Evolutionary conservation across 495 filamentous ascomycete genomes (phyloP).

Genomic region (Endocarpon pusillum): DNA sequence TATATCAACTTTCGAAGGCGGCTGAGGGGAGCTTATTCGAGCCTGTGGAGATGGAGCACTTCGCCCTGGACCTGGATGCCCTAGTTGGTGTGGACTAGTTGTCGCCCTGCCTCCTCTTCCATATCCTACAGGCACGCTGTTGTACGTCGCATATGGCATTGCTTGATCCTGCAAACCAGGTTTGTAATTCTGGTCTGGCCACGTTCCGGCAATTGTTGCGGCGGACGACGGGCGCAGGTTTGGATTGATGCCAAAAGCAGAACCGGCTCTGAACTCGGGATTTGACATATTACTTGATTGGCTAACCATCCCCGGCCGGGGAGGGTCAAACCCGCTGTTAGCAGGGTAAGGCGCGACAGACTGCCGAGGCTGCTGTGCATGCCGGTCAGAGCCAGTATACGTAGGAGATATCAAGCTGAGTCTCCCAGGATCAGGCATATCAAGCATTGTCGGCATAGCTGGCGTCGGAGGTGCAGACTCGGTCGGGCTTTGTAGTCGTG

Average conservation of each 20-base stretch:
- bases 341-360: slow-evolving; percentile 50
- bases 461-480: slow-evolving; percentile 26
- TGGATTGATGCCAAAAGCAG: slow-evolving; percentile 48
- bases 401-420: slow-evolving; percentile 29
- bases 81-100: slow-evolving; percentile 7
- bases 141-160: slow-evolving; percentile 5
- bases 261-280: slow-evolving; percentile 38
- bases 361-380: slow-evolving; percentile 23
- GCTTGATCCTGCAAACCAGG: too few relatives aligned
- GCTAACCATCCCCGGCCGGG: slow-evolving; percentile 6
- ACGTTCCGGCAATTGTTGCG: slow-evolving; percentile 13
- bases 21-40: slow-evolving; percentile 12
- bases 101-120: background rate
- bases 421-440: slow-evolving; percentile 55
- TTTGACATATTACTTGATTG: slow-evolving; percentile 12
- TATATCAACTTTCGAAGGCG: slow-evolving; percentile 30
- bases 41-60: slow-evolving; percentile 16
- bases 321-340: slow-evolving; percentile 17
- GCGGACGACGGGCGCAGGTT: slow-evolving; percentile 31
- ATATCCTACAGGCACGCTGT: background rate
- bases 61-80: slow-evolving; percentile 19
- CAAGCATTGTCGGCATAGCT: slow-evolving; percentile 38
- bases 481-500: slow-evolving; percentile 56
- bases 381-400: slow-evolving; percentile 23
- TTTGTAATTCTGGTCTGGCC: slow-evolving; percentile 2